A percentile compares a stretch with the other conserved stretches of the same genome.
These are phyloP conservation scores for Babjeviella inositovora DNA, from an alignment of 805 yeast species.

Conservation along the genomic window DNA sequence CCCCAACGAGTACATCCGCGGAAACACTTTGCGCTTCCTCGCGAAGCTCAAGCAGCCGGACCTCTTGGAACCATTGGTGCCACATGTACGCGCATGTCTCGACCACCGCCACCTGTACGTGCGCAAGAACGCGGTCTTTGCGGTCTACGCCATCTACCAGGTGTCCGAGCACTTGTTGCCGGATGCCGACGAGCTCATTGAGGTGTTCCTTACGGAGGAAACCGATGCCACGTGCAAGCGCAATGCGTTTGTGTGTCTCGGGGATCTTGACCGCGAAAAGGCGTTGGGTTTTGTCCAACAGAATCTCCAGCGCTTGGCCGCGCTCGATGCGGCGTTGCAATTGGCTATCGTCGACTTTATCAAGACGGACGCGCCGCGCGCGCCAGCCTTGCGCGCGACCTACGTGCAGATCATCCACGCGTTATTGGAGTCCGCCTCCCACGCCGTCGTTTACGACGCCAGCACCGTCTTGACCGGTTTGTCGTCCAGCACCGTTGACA, in stretches of 20 bases:
- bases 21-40: constrained; percentile 84
- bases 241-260: constrained; percentile 82
- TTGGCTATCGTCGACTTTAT: constrained; percentile 85
- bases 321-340: constrained; percentile 73
- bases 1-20: constrained; percentile 94
- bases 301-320: constrained; percentile 38
- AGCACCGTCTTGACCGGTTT: constrained; percentile 50
- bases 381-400: constrained; percentile 49
- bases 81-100: constrained; percentile 78
- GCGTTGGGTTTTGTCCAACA: constrained; percentile 75
- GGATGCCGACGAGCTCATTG: constrained; percentile 82
- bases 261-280: constrained; percentile 69
- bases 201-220: constrained; percentile 61
- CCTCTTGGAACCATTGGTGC: constrained; percentile 86
- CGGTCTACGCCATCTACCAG: constrained; percentile 67
- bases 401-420: constrained; percentile 63
- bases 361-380: constrained; percentile 56
- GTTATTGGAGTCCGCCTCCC: constrained; percentile 51
- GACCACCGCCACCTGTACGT: constrained; percentile 97
- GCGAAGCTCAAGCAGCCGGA: constrained; percentile 87
- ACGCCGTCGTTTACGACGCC: constrained; percentile 79
- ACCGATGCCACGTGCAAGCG: constrained; percentile 89
- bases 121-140: constrained; percentile 91
- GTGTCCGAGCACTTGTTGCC: constrained; percentile 83
- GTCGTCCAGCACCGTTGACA: constrained; percentile 41